phyloP scores from a whole-genome alignment of 345 rosid genomes.

The Salix udensis region DNA sequence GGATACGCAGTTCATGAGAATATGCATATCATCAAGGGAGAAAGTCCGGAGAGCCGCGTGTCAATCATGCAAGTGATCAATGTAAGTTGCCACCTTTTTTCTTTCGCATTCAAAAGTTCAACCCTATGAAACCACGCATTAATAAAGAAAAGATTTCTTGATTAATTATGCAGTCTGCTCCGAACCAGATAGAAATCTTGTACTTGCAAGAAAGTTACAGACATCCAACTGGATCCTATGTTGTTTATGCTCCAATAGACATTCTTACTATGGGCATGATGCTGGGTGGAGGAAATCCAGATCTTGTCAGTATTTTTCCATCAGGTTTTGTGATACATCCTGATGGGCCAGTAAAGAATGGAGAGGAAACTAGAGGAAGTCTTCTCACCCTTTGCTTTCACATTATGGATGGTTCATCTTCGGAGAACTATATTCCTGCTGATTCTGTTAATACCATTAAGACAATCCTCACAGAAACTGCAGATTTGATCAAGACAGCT shows the following conservation, averaged over 20 bases:
- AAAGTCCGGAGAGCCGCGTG: conserved; percentile 22
- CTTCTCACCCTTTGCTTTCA: conserved; percentile 34
- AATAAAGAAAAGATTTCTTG: not conserved
- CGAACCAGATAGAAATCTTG: not conserved
- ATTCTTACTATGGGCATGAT: conserved; percentile 11
- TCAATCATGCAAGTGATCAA: conserved; percentile 31
- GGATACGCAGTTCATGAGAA: conserved; percentile 21
- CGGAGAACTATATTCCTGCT: not conserved
- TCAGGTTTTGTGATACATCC: conserved; percentile 49
- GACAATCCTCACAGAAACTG: conserved; percentile 11
- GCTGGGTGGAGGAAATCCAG: conserved; percentile 31
- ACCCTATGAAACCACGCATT: not conserved
- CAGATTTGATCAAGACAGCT: conserved; percentile 9
- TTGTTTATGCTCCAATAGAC: conserved; percentile 43
- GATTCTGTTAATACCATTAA: conserved; percentile 1
- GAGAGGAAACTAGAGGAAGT: conserved; percentile 16
- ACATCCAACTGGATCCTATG: conserved; percentile 24
- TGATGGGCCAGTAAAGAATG: conserved; percentile 3
- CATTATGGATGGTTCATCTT: conserved; percentile 15
- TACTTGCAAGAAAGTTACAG: conserved; percentile 42
- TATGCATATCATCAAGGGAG: conserved; percentile 20
- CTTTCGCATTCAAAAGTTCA: not conserved
- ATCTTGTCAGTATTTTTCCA: conserved; percentile 22
- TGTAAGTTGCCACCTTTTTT: conserved; percentile 14
- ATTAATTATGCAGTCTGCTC: conserved; percentile 16